These are phyloP conservation scores for Smittium mucronatum DNA, from an alignment of 371 early-diverging fungal species.

Conservation along the genomic window DNA sequence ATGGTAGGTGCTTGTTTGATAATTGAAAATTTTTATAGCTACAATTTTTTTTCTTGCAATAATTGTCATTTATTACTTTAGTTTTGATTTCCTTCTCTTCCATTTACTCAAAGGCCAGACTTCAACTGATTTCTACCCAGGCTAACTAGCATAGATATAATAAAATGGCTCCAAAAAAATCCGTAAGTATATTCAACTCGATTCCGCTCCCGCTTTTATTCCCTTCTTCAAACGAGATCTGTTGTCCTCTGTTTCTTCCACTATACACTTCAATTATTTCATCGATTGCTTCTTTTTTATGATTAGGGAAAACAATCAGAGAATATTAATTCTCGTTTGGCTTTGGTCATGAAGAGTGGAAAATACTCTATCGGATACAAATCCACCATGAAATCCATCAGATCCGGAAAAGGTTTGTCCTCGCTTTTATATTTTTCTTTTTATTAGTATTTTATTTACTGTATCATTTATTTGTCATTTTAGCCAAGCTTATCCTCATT, in stretches of 20 bases:
- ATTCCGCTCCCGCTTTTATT: neutral
- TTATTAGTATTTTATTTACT: slow-evolving; percentile 9
- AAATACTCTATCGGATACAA: slow-evolving; percentile 96
- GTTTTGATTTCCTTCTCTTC: neutral
- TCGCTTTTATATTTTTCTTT: slow-evolving; percentile 17
- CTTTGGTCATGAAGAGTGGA: slow-evolving; percentile 97
- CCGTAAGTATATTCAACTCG: neutral
- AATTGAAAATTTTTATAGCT: no score
- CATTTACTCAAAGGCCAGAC: neutral
- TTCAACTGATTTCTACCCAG: neutral
- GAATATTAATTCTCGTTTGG: slow-evolving; percentile 94
- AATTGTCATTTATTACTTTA: no score
- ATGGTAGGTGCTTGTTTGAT: no score
- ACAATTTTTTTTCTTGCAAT: no score
- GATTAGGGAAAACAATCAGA: slow-evolving; percentile 40
- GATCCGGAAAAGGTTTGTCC: slow-evolving; percentile 94
- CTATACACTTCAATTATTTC: neutral
- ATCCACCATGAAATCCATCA: slow-evolving; percentile 91
- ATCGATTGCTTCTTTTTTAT: neutral
- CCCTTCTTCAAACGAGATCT: no score
- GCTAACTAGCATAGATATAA: neutral
- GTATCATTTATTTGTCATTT: slow-evolving; percentile 10
- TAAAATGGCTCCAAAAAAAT: slow-evolving; percentile 6
- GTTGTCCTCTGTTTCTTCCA: neutral
- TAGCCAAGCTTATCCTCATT: slow-evolving; percentile 95